Evolutionary conservation across 2,329 filamentous ascomycete species (phyloP).

Genomic region (Helminthosporium solani): DNA sequence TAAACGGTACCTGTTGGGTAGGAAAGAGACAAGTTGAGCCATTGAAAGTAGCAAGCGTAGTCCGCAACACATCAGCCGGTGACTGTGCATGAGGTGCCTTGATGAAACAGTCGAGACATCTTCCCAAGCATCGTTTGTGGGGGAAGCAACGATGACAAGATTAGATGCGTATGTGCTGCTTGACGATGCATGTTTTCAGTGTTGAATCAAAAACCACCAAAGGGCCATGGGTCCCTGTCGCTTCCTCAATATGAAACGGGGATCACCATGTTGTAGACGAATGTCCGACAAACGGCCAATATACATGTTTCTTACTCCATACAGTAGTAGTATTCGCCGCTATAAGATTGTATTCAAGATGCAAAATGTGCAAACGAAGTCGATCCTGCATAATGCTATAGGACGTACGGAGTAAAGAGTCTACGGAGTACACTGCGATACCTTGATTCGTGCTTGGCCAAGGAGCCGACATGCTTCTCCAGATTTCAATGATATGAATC

Average conservation of each 20-base stretch:
- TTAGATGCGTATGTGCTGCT: neutral
- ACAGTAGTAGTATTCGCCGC: conserved; percentile 12
- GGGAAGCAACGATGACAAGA: neutral
- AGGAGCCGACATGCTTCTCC: conserved; percentile 5
- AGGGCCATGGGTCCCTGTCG: conserved; percentile 10
- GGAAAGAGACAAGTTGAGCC: neutral
- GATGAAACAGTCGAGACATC: neutral
- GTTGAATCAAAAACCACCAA: neutral
- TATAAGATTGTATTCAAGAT: conserved; percentile 5
- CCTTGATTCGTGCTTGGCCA: neutral
- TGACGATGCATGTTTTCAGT: conserved; percentile 16
- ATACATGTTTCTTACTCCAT: conserved; percentile 16
- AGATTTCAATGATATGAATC: conserved; percentile 5
- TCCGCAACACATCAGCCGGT: neutral
- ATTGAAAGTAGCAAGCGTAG: too few species aligned
- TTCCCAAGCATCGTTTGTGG: neutral
- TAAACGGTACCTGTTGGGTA: conserved; percentile 9
- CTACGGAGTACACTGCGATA: neutral
- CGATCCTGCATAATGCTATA: neutral
- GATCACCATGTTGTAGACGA: conserved; percentile 16
- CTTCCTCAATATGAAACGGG: conserved; percentile 13
- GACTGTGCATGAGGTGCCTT: neutral
- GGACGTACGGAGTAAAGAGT: neutral
- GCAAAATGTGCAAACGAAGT: neutral
- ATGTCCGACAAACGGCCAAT: conserved; percentile 14